phyloP scores from a whole-genome alignment of 495 filamentous ascomycete genomes.

The Cetradonia linearis region DNA sequence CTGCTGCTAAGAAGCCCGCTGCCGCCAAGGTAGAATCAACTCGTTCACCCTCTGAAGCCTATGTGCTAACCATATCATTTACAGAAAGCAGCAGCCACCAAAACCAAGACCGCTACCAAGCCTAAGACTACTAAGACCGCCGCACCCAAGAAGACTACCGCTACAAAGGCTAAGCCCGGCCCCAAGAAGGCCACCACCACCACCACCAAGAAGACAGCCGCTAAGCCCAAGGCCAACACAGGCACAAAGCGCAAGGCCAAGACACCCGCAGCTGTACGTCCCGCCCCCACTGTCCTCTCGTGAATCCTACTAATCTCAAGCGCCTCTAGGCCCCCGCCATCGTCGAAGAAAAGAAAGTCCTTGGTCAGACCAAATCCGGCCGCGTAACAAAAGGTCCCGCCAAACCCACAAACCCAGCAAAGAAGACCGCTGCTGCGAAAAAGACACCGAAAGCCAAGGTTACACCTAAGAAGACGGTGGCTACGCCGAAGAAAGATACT shows the following conservation, averaged over 20 bases:
- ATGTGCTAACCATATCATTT: neutral
- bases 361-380: constrained; percentile 84
- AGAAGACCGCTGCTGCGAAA: constrained; percentile 25
- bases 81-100: constrained; percentile 34
- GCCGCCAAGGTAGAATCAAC: constrained; percentile 37
- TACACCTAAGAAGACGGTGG: constrained; percentile 21
- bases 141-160: constrained; percentile 37
- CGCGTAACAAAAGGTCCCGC: constrained; percentile 67
- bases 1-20: constrained; percentile 35
- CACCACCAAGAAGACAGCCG: constrained; percentile 36
- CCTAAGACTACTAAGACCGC: constrained; percentile 38
- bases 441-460: constrained; percentile 24
- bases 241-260: constrained; percentile 24
- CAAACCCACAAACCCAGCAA: constrained; percentile 52
- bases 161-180: constrained; percentile 12
- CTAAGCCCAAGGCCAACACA: constrained; percentile 39
- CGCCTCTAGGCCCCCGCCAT: constrained; percentile 52
- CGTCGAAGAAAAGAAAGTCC: constrained; percentile 60
- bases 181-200: constrained; percentile 25
- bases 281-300: neutral
- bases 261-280: constrained; percentile 37
- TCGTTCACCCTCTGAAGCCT: constrained; percentile 17
- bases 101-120: constrained; percentile 44
- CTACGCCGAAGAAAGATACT: constrained; percentile 2
- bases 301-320: constrained; percentile 3